Conservation (phyloP, 2,329 filamentous ascomycete species). For the Neodidymelliopsis sp. region DNA sequence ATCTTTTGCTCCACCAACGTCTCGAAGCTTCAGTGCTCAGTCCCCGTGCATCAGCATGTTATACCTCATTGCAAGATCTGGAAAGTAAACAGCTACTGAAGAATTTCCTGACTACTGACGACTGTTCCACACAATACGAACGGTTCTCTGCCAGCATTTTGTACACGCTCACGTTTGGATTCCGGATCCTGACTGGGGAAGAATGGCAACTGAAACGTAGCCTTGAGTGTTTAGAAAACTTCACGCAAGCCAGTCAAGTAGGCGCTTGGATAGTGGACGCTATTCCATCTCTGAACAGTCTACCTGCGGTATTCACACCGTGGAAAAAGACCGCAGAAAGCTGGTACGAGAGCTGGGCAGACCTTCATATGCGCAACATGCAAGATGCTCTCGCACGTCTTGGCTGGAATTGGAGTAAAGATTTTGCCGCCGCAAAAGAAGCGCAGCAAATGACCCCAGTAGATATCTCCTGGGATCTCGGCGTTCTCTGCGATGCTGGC, state of each 20-base stretch:
- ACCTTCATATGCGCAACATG: constrained; percentile 29
- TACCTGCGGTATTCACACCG: constrained; percentile 48
- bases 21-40: constrained; percentile 47
- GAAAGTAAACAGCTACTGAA: constrained; percentile 54
- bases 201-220: constrained; percentile 27
- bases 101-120: constrained; percentile 46
- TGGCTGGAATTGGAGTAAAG: constrained; percentile 36
- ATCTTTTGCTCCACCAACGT: constrained; percentile 50
- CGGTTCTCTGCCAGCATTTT: constrained; percentile 50
- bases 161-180: constrained; percentile 50
- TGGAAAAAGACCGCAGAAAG: constrained; percentile 36
- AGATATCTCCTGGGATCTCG: constrained; percentile 28
- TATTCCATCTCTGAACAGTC: constrained; percentile 52
- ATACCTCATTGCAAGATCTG: constrained; percentile 52
- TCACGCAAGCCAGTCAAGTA: constrained; percentile 36
- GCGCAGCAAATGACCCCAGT: constrained; percentile 14
- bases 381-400: constrained; percentile 16
- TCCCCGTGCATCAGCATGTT: constrained; percentile 38
- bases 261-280: constrained; percentile 53
- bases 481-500: constrained; percentile 28
- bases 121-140: constrained; percentile 45
- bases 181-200: constrained; percentile 37
- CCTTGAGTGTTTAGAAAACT: constrained; percentile 23
- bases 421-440: constrained; percentile 23
- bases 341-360: constrained; percentile 20